Conservation (phyloP, 2,329 filamentous ascomycete genomes). For the Paracorniculantispora psalliotae region DNA sequence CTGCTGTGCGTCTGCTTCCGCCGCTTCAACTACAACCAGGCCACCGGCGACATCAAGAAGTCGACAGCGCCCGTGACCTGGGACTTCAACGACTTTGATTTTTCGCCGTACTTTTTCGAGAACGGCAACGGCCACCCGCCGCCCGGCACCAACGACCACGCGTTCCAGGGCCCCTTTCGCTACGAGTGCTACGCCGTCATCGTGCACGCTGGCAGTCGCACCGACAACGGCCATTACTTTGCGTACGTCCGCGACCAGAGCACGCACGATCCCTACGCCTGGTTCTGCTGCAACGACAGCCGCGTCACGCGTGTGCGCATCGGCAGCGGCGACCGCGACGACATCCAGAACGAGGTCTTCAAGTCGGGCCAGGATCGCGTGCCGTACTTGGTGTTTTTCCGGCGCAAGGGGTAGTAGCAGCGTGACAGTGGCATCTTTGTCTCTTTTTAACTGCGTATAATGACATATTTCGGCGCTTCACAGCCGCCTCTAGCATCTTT, state of each 20-base stretch:
- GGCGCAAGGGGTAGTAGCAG: slow-evolving; percentile 32
- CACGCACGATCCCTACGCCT: slow-evolving; percentile 37
- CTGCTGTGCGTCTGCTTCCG: slow-evolving; percentile 76
- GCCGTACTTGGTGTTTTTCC: slow-evolving; percentile 45
- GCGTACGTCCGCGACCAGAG: slow-evolving; percentile 59
- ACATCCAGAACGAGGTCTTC: slow-evolving; percentile 36
- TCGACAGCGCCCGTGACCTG: slow-evolving; percentile 69
- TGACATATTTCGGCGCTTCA: background rate
- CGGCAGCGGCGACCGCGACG: slow-evolving; percentile 29
- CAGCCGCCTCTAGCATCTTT: background rate
- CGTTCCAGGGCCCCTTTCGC: slow-evolving; percentile 52
- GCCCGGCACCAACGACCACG: slow-evolving; percentile 32
- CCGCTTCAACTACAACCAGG: slow-evolving; percentile 39
- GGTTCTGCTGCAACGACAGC: slow-evolving; percentile 47
- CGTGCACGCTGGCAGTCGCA: slow-evolving; percentile 63
- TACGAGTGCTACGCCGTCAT: slow-evolving; percentile 89
- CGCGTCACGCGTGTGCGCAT: slow-evolving; percentile 38
- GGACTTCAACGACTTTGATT: slow-evolving; percentile 64
- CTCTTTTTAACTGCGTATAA: background rate
- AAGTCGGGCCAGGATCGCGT: slow-evolving; percentile 33
- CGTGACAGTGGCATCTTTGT: background rate
- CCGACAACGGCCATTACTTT: slow-evolving; percentile 76
- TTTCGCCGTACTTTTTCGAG: slow-evolving; percentile 40
- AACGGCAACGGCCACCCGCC: slow-evolving; percentile 27
- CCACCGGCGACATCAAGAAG: slow-evolving; percentile 47